Conservation (phyloP, 2,329 filamentous ascomycete species). For the Apiospora kogelbergensis region DNA sequence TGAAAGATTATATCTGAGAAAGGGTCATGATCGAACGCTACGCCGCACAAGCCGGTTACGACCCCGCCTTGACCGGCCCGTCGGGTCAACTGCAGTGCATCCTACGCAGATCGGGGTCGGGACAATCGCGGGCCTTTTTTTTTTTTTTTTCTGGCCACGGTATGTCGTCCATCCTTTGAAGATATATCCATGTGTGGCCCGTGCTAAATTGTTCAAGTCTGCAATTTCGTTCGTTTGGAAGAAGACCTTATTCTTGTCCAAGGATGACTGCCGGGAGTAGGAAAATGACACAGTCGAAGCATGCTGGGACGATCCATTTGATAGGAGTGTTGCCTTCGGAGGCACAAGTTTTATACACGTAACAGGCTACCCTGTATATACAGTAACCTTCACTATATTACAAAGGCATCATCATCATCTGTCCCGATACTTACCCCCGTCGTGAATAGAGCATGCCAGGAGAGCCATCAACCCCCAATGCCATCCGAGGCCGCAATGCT, state of each 20-base stretch:
- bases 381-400: slow-evolving; percentile 15
- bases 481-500: slow-evolving; percentile 15
- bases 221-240: not conserved
- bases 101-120: not conserved
- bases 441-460: slow-evolving; percentile 11
- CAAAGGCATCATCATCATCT: slow-evolving; percentile 8
- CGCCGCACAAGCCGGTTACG: not conserved
- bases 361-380: slow-evolving; percentile 15
- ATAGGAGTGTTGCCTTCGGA: not conserved
- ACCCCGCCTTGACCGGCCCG: not conserved
- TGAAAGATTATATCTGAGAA: not conserved
- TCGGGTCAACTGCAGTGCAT: not conserved
- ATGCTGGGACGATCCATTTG: not conserved
- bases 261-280: not conserved
- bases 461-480: slow-evolving; percentile 10
- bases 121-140: not conserved
- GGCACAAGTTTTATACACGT: slow-evolving; percentile 14
- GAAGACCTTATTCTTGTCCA: not conserved
- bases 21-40: not conserved
- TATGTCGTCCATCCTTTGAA: not conserved
- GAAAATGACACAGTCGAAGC: not conserved
- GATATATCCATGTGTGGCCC: not conserved
- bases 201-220: not conserved
- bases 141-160: no score
- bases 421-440: slow-evolving; percentile 11